Evolutionary conservation across 2,329 filamentous ascomycete genomes (phyloP).

Genomic region (Pyrenophora graminea): DNA sequence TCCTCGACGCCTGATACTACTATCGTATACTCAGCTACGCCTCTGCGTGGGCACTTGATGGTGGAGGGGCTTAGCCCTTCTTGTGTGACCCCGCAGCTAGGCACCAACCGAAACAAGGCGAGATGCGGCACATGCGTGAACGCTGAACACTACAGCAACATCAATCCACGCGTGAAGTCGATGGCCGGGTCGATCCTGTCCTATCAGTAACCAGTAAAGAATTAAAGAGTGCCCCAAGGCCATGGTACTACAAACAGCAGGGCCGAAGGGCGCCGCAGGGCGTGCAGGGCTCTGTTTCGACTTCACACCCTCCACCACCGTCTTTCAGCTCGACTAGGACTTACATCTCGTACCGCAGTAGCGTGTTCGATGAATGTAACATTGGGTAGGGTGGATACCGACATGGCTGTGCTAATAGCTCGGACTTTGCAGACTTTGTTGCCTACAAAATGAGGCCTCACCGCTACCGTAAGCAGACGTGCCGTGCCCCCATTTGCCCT

Average conservation of each 20-base stretch:
- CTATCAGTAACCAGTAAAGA: neutral
- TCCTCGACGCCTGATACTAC: no score
- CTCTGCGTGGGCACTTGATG: neutral
- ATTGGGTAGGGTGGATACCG: no score
- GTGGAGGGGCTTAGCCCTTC: neutral
- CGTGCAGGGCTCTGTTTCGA: constrained; percentile 4
- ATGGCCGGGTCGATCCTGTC: no score
- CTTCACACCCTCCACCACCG: neutral
- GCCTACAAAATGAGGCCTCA: constrained; percentile 1
- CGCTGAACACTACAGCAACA: neutral
- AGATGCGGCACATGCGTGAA: no score
- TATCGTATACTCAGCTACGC: no score
- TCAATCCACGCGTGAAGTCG: no score
- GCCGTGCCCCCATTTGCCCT: neutral
- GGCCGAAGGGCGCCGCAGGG: neutral
- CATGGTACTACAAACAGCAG: neutral
- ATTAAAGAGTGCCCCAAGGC: neutral
- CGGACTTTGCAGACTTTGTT: neutral
- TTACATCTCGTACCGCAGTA: no score
- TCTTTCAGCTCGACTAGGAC: no score
- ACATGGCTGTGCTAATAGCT: no score
- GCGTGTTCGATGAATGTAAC: no score
- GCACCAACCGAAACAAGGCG: neutral
- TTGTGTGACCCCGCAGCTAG: neutral
- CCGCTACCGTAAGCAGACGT: neutral